phyloP scores from a whole-genome alignment of 1,284 basidiomycete genomes.

The Tilletia setariae region DNA sequence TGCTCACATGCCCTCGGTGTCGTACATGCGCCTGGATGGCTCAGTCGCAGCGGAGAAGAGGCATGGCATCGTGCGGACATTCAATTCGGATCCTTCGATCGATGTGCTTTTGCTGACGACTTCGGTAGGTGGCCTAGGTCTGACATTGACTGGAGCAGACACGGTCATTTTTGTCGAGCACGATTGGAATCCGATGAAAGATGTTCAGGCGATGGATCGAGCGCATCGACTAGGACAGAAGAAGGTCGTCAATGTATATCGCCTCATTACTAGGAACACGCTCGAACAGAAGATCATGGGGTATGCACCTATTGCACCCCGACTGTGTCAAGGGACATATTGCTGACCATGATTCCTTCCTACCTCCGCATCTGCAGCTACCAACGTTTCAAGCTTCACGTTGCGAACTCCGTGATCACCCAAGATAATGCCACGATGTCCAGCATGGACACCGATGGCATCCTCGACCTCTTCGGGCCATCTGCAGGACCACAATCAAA shows the following conservation, averaged over 20 bases:
- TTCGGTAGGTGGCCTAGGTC: slow-evolving; percentile 89
- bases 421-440: slow-evolving; percentile 91
- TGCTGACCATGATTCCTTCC: slow-evolving; percentile 12
- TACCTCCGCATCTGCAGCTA: slow-evolving; percentile 20
- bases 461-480: slow-evolving; percentile 80
- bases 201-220: slow-evolving; percentile 98
- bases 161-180: slow-evolving; percentile 99
- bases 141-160: slow-evolving; percentile 96
- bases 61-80: slow-evolving; percentile 79
- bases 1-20: slow-evolving; percentile 85
- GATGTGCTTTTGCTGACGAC: slow-evolving; percentile 95
- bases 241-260: slow-evolving; percentile 98
- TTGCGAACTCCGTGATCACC: slow-evolving; percentile 92
- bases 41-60: slow-evolving; percentile 45
- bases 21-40: slow-evolving; percentile 94
- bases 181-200: slow-evolving; percentile 99
- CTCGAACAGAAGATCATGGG: slow-evolving; percentile 99
- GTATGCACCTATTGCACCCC: background rate
- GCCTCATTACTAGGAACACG: slow-evolving; percentile 92
- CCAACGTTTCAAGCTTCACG: slow-evolving; percentile 98
- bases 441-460: slow-evolving; percentile 95
- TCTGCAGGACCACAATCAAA: slow-evolving; percentile 9
- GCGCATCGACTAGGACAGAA: slow-evolving; percentile 98
- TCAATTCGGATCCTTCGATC: slow-evolving; percentile 95
- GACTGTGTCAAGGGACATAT: background rate